Evolutionary conservation across 495 filamentous ascomycete species (phyloP).

Genomic region (Aspergillus conjunctus): DNA sequence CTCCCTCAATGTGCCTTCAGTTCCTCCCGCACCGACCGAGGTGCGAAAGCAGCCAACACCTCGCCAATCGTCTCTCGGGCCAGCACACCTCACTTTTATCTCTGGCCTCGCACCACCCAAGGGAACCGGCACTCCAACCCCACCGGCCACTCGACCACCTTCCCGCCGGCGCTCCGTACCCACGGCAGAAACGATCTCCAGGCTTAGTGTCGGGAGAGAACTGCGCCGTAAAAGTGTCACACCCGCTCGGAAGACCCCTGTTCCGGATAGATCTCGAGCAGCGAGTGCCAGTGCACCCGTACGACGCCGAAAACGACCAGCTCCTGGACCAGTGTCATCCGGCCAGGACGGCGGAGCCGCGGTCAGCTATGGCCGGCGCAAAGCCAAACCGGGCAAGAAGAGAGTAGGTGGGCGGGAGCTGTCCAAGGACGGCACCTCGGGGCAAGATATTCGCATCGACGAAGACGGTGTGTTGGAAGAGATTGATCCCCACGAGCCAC

Average conservation of each 20-base stretch:
- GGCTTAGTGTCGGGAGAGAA: conserved; percentile 35
- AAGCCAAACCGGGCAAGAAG: conserved; percentile 69
- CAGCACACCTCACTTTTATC: conserved; percentile 10
- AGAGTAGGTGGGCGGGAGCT: conserved; percentile 43
- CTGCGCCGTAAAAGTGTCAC: conserved; percentile 51
- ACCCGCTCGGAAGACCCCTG: conserved; percentile 53
- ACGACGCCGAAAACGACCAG: conserved; percentile 67
- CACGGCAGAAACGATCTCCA: conserved; percentile 36
- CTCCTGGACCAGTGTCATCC: conserved; percentile 71
- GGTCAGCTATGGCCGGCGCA: conserved; percentile 76
- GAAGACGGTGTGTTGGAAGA: conserved; percentile 61
- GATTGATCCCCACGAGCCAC: conserved; percentile 83
- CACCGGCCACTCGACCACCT: conserved; percentile 42
- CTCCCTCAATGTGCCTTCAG: conserved; percentile 9
- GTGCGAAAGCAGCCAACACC: conserved; percentile 24
- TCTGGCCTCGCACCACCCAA: conserved; percentile 6
- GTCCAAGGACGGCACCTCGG: conserved; percentile 3
- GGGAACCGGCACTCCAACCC: conserved; percentile 34
- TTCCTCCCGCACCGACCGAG: conserved; percentile 21
- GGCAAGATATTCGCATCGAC: conserved; percentile 48
- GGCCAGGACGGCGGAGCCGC: conserved; percentile 72
- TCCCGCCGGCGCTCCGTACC: conserved; percentile 49
- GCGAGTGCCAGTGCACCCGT: conserved; percentile 48
- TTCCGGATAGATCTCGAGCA: conserved; percentile 52
- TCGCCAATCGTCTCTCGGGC: conserved; percentile 36